Conservation (phyloP, 371 early-diverging fungal species). For the Capillidium heterosporum region DNA sequence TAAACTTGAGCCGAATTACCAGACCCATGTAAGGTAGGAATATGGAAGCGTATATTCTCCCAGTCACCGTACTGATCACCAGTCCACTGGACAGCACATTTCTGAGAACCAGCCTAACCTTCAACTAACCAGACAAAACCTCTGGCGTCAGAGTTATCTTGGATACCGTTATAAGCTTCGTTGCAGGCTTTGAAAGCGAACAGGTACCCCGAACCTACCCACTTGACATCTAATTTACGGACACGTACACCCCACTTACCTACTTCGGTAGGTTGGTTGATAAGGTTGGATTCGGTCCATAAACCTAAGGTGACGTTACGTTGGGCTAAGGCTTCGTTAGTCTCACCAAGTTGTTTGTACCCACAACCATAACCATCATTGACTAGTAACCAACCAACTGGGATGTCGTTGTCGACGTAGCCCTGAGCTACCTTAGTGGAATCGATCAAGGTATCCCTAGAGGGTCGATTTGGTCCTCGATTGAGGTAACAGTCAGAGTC, state of each 20-base stretch:
- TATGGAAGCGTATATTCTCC: neutral
- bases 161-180: neutral
- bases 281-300: neutral
- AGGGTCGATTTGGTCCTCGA: neutral
- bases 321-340: neutral
- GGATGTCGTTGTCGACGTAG: neutral
- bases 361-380: constrained; percentile 1
- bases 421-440: neutral
- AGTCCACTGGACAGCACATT: neutral
- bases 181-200: neutral
- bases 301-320: neutral
- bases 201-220: neutral
- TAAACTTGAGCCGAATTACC: neutral
- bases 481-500: neutral
- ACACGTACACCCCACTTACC: constrained; percentile 1
- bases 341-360: neutral
- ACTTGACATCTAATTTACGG: neutral
- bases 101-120: neutral
- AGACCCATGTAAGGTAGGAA: neutral
- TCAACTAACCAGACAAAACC: neutral
- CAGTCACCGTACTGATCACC: neutral
- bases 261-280: constrained; percentile 1
- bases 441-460: neutral
- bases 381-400: neutral
- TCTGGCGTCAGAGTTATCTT: neutral